Conservation (phyloP, 345 rosid species). For the Mallotus nudiflorus region DNA sequence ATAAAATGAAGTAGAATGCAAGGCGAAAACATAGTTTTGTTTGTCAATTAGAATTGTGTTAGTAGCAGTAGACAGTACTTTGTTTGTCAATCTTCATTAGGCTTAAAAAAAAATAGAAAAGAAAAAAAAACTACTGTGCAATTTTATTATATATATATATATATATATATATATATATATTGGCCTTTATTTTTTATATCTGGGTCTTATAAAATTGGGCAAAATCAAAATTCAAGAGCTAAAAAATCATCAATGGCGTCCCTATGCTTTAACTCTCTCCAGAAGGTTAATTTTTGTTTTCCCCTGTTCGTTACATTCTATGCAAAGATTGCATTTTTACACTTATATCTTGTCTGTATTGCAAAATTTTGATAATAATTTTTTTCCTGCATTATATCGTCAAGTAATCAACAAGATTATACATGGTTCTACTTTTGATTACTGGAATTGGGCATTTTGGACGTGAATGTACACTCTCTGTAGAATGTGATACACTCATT, state of each 20-base stretch:
- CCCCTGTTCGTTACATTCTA: background rate
- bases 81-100: constrained; percentile 7
- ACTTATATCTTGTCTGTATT: constrained; percentile 12
- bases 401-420: constrained; percentile 12
- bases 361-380: background rate
- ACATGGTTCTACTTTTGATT: constrained; percentile 23
- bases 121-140: background rate
- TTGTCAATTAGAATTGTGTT: background rate
- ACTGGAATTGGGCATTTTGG: constrained; percentile 15
- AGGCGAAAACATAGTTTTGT: constrained; percentile 2
- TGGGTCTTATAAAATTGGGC: constrained; percentile 10
- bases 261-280: constrained; percentile 20
- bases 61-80: background rate
- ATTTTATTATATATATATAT: background rate
- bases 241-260: constrained; percentile 21
- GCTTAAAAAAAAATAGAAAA: background rate
- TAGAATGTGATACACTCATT: constrained; percentile 5
- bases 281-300: constrained; percentile 20
- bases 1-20: constrained; percentile 6
- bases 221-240: constrained; percentile 19
- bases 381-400: constrained; percentile 5
- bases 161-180: background rate
- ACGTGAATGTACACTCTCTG: background rate
- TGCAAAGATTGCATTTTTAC: background rate
- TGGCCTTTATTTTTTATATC: constrained; percentile 6